phyloP scores from a whole-genome alignment of 176 grass and related monocot genomes.

The Carex littledalei region DNA sequence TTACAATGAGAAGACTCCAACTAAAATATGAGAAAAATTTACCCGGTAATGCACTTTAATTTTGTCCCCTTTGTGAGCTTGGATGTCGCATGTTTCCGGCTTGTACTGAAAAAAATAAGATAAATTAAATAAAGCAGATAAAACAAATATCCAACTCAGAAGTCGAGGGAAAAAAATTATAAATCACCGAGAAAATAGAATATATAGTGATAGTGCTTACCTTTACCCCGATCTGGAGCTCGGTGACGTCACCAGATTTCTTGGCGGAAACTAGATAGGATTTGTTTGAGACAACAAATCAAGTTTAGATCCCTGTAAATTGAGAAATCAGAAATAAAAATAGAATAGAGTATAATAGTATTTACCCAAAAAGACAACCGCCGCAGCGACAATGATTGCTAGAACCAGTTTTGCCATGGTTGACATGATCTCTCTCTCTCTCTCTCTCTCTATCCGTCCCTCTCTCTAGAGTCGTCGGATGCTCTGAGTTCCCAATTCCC shows the following conservation, averaged over 20 bases:
- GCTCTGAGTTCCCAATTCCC: not conserved
- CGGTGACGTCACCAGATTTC: constrained; percentile 66
- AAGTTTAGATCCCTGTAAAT: not conserved
- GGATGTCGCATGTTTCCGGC: constrained; percentile 57
- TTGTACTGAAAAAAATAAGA: constrained; percentile 45
- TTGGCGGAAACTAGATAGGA: constrained; percentile 55
- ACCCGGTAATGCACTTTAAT: constrained; percentile 94
- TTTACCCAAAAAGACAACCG: constrained; percentile 42
- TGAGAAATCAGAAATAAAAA: not conserved
- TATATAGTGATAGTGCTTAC: constrained; percentile 11
- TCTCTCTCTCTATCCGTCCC: too few species aligned
- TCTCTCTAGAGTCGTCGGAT: not conserved
- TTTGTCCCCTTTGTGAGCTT: constrained; percentile 79
- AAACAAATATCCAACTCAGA: not conserved
- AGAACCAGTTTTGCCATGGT: constrained; percentile 36
- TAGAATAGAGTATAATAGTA: not conserved
- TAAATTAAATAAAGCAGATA: not conserved
- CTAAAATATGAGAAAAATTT: constrained; percentile 21
- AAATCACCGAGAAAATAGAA: not conserved
- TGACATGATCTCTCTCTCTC: constrained; percentile 31
- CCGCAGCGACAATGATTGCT: constrained; percentile 18
- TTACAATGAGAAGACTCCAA: not conserved
- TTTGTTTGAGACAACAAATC: not conserved
- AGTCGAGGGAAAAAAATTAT: not conserved
- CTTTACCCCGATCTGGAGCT: constrained; percentile 91